These are phyloP conservation scores for Platanthera zijinensis DNA, from an alignment of 106 monocot genomes.

Conservation along the genomic window DNA sequence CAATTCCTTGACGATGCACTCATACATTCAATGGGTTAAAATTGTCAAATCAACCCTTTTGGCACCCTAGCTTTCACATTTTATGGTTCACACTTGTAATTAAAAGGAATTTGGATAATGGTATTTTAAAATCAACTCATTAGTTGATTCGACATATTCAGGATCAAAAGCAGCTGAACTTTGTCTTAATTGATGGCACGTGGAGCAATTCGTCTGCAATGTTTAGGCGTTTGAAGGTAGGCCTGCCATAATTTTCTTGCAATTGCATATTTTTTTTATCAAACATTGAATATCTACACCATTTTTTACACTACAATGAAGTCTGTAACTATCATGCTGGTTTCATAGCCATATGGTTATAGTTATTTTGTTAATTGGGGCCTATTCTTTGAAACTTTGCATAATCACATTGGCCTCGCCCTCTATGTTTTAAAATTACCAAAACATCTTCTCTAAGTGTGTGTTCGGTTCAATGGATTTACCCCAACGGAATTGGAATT, in stretches of 20 bases:
- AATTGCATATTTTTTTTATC: background rate
- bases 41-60: too few relatives aligned
- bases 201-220: conserved; percentile 98
- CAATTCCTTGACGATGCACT: too few relatives aligned
- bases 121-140: background rate
- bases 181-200: conserved; percentile 92
- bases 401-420: too few relatives aligned
- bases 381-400: too few relatives aligned
- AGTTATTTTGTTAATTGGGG: background rate
- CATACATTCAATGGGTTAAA: too few relatives aligned
- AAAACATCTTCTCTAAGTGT: too few relatives aligned
- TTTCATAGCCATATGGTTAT: background rate
- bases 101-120: background rate
- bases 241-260: background rate
- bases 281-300: background rate
- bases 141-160: conserved; percentile 11
- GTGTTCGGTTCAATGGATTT: too few relatives aligned
- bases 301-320: background rate
- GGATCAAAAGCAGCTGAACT: conserved; percentile 53
- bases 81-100: too few relatives aligned
- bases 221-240: conserved; percentile 79
- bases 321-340: background rate
- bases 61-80: too few relatives aligned
- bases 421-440: too few relatives aligned
- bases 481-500: too few relatives aligned